Evolutionary conservation across 768 basidiomycete genomes (phyloP), one percentile per base, ranked within the genome.

Genomic region (Naganishia randhawae): DNA sequence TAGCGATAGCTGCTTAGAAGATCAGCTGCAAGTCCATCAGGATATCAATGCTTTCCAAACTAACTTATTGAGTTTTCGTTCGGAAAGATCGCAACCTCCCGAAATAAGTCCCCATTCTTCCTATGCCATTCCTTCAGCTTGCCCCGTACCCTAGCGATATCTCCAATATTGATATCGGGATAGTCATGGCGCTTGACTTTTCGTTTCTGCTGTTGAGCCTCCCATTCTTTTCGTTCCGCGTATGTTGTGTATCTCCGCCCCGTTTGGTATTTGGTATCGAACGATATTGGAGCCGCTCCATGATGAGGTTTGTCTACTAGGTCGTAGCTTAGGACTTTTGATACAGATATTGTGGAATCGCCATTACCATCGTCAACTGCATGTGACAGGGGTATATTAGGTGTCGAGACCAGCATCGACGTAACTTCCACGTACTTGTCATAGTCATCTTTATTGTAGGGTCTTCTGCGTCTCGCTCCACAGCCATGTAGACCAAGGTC

Each of bases 51-150:
- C 14, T 33, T 33, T 2, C 8, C 1, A 1, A 1, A 61, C 57
- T 61, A 11, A 61, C 57, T 16, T 8, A 61, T 39, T 25, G 57
- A 61, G 19, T 54, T 54, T 6, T 35, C 37, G 32, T 27, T 33
- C 57, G 27, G 9, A n/a, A 41, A 32, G 1, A 52, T 50, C 2
- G 35, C 41, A 11, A 68, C n/a, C 50, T 68, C 67, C 13, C 67
- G 48, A 8, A 68, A 42, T 22, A 53, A 22, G 17, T 57, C 57
- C 27, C 67, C 67, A n/a, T 68, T 57, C 57, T 39, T 33, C 42
- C 67, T 37, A 16, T 19, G 33, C 67, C 67, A 68, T 27, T 68
- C 67, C 27, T 68, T 68, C 45, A 68, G 13, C 53, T 57, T 68
- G n/a, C 57, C 67, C 5, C 35, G 37, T 32, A 68, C 37, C 16